Evolutionary conservation across 2,329 filamentous ascomycete genomes (phyloP).

Genomic region (Pestalotiopsis sp.): DNA sequence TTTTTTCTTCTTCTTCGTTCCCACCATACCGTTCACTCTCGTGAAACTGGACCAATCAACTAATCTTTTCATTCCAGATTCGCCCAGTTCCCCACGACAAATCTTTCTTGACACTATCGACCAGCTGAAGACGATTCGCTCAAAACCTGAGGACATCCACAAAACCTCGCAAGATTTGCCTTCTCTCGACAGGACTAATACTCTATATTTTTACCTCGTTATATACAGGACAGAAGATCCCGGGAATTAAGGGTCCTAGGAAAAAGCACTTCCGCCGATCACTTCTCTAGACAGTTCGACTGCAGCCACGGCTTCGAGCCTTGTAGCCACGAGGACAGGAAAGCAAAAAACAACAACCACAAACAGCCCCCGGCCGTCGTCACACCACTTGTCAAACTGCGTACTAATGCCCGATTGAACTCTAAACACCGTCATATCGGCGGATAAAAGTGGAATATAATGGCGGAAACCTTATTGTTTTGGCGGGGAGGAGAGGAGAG

Average conservation of each 20-base stretch:
- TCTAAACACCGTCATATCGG: background rate
- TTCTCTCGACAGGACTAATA: background rate
- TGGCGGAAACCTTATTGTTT: background rate
- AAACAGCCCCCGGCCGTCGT: background rate
- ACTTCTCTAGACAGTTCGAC: background rate
- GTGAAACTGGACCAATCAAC: background rate
- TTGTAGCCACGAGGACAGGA: background rate
- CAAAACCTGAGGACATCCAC: background rate
- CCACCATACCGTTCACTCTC: background rate
- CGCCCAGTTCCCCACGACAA: too few relatives aligned
- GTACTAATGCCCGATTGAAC: conserved; percentile 2
- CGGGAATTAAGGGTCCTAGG: background rate
- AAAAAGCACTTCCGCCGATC: background rate
- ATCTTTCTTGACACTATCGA: too few relatives aligned
- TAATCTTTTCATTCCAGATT: too few relatives aligned
- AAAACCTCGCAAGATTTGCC: background rate
- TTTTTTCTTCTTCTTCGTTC: background rate
- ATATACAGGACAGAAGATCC: background rate
- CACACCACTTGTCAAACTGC: background rate
- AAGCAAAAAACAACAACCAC: background rate
- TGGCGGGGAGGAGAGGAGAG: background rate
- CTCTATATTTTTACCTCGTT: background rate
- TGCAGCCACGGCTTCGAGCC: background rate
- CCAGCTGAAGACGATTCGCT: too few relatives aligned
- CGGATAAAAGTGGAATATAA: conserved; percentile 1